Evolutionary conservation across 768 basidiomycete species (phyloP).

Genomic region (Asterophora parasitica): DNA sequence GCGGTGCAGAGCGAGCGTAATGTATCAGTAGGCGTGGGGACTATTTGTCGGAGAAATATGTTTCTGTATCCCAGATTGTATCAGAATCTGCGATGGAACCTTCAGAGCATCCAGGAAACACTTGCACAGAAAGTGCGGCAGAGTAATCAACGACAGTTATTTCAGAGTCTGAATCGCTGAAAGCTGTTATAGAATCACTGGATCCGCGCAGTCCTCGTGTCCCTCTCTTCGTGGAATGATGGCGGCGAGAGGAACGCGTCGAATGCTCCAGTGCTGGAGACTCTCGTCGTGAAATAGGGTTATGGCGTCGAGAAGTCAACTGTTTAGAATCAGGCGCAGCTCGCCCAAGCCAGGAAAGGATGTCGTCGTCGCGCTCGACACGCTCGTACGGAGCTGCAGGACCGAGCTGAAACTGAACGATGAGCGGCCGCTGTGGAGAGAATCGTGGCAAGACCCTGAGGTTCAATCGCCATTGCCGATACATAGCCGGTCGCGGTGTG

Average conservation of each 20-base stretch:
- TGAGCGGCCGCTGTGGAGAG: conserved; percentile 13
- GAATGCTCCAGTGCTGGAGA: no score
- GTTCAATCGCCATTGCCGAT: conserved; percentile 8
- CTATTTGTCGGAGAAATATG: not conserved
- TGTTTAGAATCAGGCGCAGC: conserved; percentile 4
- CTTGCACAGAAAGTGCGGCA: not conserved
- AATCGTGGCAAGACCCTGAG: conserved; percentile 9
- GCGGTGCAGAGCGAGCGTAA: not conserved
- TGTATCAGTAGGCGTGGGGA: no score
- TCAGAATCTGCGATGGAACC: not conserved
- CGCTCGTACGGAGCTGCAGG: not conserved
- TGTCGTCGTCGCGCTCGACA: conserved; percentile 1
- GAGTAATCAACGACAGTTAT: not conserved
- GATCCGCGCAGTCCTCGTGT: not conserved
- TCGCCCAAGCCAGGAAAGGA: conserved; percentile 8
- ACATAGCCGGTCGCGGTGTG: conserved; percentile 2
- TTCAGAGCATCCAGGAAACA: not conserved
- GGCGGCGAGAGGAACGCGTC: not conserved
- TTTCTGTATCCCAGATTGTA: not conserved
- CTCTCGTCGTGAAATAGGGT: not conserved
- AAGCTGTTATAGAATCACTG: not conserved
- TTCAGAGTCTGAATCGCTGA: conserved; percentile 5
- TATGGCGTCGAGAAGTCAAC: not conserved
- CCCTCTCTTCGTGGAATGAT: not conserved
- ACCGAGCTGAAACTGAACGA: not conserved